phyloP scores from a whole-genome alignment of 352 stramenopile genomes.

The Globisporangium parvum region DNA sequence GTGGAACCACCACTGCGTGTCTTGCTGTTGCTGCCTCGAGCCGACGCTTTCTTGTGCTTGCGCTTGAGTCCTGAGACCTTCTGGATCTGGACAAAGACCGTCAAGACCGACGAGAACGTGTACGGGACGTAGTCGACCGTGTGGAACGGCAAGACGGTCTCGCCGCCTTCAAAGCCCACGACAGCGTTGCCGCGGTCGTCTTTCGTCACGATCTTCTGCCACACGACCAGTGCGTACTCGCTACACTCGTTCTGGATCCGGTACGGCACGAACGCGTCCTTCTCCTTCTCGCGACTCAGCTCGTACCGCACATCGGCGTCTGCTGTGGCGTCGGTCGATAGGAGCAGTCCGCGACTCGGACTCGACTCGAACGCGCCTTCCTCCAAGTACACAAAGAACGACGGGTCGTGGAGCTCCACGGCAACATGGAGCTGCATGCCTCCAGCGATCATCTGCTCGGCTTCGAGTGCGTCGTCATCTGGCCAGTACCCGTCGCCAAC shows the following conservation, averaged over 20 bases:
- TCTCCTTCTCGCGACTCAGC: slow-evolving; percentile 22
- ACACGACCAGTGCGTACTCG: slow-evolving; percentile 67
- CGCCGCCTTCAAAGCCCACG: slow-evolving; percentile 56
- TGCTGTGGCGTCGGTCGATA: not conserved
- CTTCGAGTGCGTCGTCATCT: slow-evolving; percentile 29
- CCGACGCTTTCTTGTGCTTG: slow-evolving; percentile 21
- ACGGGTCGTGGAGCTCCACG: slow-evolving; percentile 76
- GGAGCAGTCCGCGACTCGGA: not conserved
- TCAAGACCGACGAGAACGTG: slow-evolving; percentile 50
- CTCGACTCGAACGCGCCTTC: slow-evolving; percentile 23
- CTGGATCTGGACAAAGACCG: slow-evolving; percentile 71
- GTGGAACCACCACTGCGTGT: not conserved
- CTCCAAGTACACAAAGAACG: slow-evolving; percentile 59
- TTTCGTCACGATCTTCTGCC: slow-evolving; percentile 66
- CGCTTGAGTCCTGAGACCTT: slow-evolving; percentile 42
- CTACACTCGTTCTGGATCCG: slow-evolving; percentile 84
- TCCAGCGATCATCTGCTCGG: slow-evolving; percentile 25
- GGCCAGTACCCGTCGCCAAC: slow-evolving; percentile 25
- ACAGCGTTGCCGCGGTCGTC: slow-evolving; percentile 39
- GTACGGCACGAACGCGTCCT: slow-evolving; percentile 65
- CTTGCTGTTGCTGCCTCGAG: not conserved
- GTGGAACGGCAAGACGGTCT: slow-evolving; percentile 68
- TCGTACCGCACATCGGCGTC: not conserved
- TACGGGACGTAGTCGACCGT: slow-evolving; percentile 80
- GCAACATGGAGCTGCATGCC: slow-evolving; percentile 66